Base-by-base conservation (phyloP, 768 basidiomycete genomes). In the Mycena floridula region DNA sequence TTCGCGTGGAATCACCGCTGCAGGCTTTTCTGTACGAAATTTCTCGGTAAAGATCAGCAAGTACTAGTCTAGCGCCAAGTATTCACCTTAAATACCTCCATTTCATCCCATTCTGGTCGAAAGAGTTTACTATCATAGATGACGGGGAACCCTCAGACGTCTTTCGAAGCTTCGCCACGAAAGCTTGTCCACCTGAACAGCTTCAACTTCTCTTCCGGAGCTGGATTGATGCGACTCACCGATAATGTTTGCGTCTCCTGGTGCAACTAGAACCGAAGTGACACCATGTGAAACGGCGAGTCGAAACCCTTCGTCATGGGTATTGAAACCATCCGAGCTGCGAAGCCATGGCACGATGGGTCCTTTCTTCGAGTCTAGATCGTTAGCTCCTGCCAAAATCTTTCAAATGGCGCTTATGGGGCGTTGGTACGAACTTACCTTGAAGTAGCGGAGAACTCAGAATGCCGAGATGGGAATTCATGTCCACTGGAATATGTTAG, bases 101-200 rank as follows among this genome's bases (percentile, higher is more conserved):
- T 77, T 67, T 39, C 22, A 7, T 20, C 24, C 25, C 63, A 50
- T 93, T 67, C 12, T 66, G 69, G 56, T 77, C 76, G 1, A 89
- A 90, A 30, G 90, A 86, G 37, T 96, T 92, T 27, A 96, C 68
- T 9, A 92, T 59, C 86, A 91, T 90, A 6, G 87, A 85, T 4
- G 77, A 74, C 2, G 89, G 74, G 0, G 89, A 85, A 20, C 82
- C 77, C 50, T 89, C 86, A 28, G 70, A 59, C 2, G 90, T 90
- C 57, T 77, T 79, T 16, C 94, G 78, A 21, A 90, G 69, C 60
- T 96, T 96, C 54, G 94, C 73, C 55, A 89, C 73, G 56, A 90
- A 92, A 0, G 91, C 87, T 59, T 94, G 89, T 4, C 92, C 92
- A 40, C 86, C 91, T 89, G 51, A 13, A 27, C 7, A 13, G 26